Evolutionary conservation across 2,329 filamentous ascomycete species (phyloP), one percentile per base, ranked within the genome.

Genomic region (Beauveria pseudobassiana): DNA sequence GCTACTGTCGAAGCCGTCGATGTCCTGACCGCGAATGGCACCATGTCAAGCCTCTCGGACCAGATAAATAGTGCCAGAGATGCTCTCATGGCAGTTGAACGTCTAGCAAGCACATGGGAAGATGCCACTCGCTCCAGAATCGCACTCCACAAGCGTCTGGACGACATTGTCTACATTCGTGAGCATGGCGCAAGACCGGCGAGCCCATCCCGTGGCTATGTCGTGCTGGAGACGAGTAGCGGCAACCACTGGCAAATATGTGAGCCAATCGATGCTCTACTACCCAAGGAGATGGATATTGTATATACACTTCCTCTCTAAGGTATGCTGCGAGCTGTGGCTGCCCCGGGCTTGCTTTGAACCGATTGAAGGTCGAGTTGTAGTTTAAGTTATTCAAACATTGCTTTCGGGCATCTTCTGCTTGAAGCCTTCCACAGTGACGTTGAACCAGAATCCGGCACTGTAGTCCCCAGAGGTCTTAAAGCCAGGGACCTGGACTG

Each of bases 1-100:
- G 80, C 82, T 6, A 80, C 88, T 26, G 75, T 86, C 40, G 80
- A 85, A 53, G 87, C 87, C 0, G 77, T 87, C 40, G 88, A 91
- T 66, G 82, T 89, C 1, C 76, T 90, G 61, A 84, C 84, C 14
- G 82, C 87, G 0, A 83, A 81, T 5, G 84, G 87, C 1, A 69
- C 77, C 1, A 70, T 87, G 7, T 72, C 77, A 0, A 76, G 80
- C 14, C 70, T 89, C 12, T 70, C 78, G 1, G 74, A 77, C 12
- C 75, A 83, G 28, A 77, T 88, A 43, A 77, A 82, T 10, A 78
- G 80, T 12, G 78, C 89, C 55, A 73, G 76, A 20, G 77, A 80
- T 38, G 82, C 82, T 0, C 72, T 84, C 42, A 75, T 78, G 8
- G 78, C 82, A 14, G 72, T 90, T 20, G 80, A 83, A 18, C 78